Conservation (phyloP, 192 early-diverging fungal genomes). For the Dimargaris cristalligena region DNA sequence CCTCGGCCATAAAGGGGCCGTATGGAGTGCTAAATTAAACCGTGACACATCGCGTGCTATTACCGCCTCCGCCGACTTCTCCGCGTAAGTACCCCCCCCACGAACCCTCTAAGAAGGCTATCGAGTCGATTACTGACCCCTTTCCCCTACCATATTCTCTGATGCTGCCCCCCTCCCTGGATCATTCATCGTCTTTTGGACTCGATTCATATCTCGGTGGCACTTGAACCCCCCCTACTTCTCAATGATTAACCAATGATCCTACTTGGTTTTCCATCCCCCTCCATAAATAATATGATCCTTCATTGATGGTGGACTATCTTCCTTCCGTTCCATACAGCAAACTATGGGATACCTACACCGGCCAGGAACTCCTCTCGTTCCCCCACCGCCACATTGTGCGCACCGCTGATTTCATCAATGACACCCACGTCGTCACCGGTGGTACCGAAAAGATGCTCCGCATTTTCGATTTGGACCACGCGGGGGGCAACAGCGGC, state of each 20-base stretch:
- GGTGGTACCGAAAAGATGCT: slow-evolving; percentile 72
- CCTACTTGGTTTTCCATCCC: too few species aligned
- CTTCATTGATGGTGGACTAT: too few species aligned
- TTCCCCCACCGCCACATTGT: slow-evolving; percentile 71
- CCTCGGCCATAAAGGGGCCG: slow-evolving; percentile 79
- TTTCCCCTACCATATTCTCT: too few species aligned
- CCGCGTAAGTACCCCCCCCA: slow-evolving; percentile 35
- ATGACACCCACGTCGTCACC: slow-evolving; percentile 56
- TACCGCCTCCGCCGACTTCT: slow-evolving; percentile 87
- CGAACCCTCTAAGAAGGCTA: too few species aligned
- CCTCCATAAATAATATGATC: too few species aligned
- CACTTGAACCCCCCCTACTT: too few species aligned
- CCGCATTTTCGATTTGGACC: slow-evolving; percentile 59
- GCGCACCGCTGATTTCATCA: slow-evolving; percentile 61
- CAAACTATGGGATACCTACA: slow-evolving; percentile 76
- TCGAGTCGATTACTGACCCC: too few species aligned
- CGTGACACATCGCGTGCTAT: slow-evolving; percentile 63
- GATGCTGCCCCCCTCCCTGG: too few species aligned
- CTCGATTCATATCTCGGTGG: too few species aligned
- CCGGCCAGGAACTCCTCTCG: slow-evolving; percentile 48
- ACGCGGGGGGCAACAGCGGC: slow-evolving; percentile 19
- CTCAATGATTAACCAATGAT: too few species aligned
- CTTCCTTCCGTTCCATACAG: too few species aligned
- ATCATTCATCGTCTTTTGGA: too few species aligned
- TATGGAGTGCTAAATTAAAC: slow-evolving; percentile 71